These are phyloP conservation scores for Aspergillus ibericus DNA, from an alignment of 2,329 filamentous ascomycete species.

Conservation along the genomic window DNA sequence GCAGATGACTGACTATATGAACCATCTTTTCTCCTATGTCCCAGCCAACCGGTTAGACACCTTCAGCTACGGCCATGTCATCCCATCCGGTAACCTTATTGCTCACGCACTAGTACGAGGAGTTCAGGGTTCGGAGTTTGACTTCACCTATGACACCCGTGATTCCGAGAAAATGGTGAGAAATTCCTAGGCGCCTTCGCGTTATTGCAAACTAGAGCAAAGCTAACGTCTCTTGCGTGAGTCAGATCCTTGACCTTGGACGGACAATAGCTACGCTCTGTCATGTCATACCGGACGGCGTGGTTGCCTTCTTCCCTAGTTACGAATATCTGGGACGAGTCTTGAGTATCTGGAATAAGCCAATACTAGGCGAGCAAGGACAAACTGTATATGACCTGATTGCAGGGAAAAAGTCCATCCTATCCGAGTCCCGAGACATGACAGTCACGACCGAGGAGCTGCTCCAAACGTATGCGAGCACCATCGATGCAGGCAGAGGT, in stretches of 20 bases:
- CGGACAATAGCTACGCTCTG: conserved; percentile 70
- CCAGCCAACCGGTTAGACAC: conserved; percentile 65
- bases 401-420: conserved; percentile 47
- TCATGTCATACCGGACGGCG: conserved; percentile 75
- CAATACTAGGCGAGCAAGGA: conserved; percentile 26
- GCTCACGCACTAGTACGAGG: conserved; percentile 67
- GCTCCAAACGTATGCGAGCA: conserved; percentile 69
- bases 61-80: conserved; percentile 91
- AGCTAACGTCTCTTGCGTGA: background rate
- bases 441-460: conserved; percentile 62
- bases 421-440: conserved; percentile 53
- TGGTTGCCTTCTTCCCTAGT: conserved; percentile 94
- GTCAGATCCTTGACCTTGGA: conserved; percentile 70
- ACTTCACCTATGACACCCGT: conserved; percentile 84
- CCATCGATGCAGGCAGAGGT: conserved; percentile 64
- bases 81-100: conserved; percentile 76
- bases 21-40: conserved; percentile 80
- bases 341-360: conserved; percentile 59
- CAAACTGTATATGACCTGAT: conserved; percentile 34
- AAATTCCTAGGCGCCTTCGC: background rate
- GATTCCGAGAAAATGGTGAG: conserved; percentile 63
- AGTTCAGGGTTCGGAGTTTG: conserved; percentile 59
- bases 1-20: conserved; percentile 79
- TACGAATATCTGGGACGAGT: conserved; percentile 86
- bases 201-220: conserved; percentile 6